Base-by-base conservation (phyloP, 805 yeast species). In the Torulaspora maleeae region DNA sequence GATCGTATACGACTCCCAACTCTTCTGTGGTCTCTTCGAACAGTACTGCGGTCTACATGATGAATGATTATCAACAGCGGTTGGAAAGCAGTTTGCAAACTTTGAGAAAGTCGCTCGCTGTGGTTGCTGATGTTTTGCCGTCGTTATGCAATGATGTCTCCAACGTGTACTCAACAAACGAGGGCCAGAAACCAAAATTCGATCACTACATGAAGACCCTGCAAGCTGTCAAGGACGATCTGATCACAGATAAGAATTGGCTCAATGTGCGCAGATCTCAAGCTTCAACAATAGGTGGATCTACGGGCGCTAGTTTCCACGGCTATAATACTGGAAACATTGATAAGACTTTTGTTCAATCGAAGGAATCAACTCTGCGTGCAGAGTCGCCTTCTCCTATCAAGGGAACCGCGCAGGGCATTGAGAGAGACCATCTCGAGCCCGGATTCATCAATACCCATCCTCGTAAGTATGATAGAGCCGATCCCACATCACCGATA, bases 61-160 rank as follows among this genome's bases (percentile, higher is more conserved):
- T 29, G 33, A 27, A n/a, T 2, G 37, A 34, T 15, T 35, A 34
- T 11, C 41, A 40, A 12, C 50, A 47, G 24, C 36, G 38, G n/a
- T 25, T 47, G 25, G 50, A 47, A 15, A 38, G 29, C 22, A 44
- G 36, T 15, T 27, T 47, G 25, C 44, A 35, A 15, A 33, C 34
- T 1, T 19, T 47, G 35, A 36, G 41, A 10, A 47, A 39, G 16
- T 47, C 50, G 4, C 17, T 47, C 9, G 28, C 37, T 10, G 25
- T 41, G n/a, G 38, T 47, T 8, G 41, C 45, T 12, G 50, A 47
- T 20, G 36, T 47, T 34, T 16, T 47, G 27, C 48, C 48, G 25
- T 29, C 41, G 19, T 12, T 44, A 13, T 36, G 27, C 17, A 36
- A 16, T 22, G 37, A 34, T 28, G 9, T 35, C n/a, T 36, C 40